These are phyloP conservation scores for Vaccinium corymbosum DNA, from an alignment of 148 eudicot genomes.

Conservation along the genomic window DNA sequence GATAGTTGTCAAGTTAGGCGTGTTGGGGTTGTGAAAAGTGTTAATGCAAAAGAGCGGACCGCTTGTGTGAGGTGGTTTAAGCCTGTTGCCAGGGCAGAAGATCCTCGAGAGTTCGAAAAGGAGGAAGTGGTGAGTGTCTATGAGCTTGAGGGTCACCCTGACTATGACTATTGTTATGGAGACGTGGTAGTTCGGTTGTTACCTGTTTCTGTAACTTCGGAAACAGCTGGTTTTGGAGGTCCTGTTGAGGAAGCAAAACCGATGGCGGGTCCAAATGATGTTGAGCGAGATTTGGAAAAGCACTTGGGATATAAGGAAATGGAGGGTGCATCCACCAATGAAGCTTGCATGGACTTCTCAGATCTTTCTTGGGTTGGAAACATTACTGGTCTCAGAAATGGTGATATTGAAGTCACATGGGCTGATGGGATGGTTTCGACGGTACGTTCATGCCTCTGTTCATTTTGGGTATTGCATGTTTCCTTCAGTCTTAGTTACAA, in stretches of 20 bases:
- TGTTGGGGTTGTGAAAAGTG: slow-evolving; percentile 89
- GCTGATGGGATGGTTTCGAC: slow-evolving; percentile 93
- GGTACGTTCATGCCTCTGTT: slow-evolving; percentile 38
- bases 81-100: slow-evolving; percentile 79
- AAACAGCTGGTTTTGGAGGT: slow-evolving; percentile 24
- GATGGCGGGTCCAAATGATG: slow-evolving; percentile 24
- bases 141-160: slow-evolving; percentile 95
- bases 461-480: neutral
- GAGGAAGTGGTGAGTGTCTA: slow-evolving; percentile 96
- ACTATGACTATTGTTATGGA: slow-evolving; percentile 95
- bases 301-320: slow-evolving; percentile 18
- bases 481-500: neutral
- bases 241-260: slow-evolving; percentile 31
- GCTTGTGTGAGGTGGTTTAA: slow-evolving; percentile 92
- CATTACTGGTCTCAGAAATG: slow-evolving; percentile 87
- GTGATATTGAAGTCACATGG: slow-evolving; percentile 98
- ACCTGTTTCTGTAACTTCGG: slow-evolving; percentile 41
- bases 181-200: slow-evolving; percentile 91
- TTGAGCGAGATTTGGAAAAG: slow-evolving; percentile 23
- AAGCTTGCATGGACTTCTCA: slow-evolving; percentile 39
- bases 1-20: slow-evolving; percentile 60
- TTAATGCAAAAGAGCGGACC: slow-evolving; percentile 89
- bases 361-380: slow-evolving; percentile 97
- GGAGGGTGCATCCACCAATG: slow-evolving; percentile 31
- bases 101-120: slow-evolving; percentile 72